phyloP scores from a whole-genome alignment of 805 yeast species.

The Kockiozyma suomiensis region DNA sequence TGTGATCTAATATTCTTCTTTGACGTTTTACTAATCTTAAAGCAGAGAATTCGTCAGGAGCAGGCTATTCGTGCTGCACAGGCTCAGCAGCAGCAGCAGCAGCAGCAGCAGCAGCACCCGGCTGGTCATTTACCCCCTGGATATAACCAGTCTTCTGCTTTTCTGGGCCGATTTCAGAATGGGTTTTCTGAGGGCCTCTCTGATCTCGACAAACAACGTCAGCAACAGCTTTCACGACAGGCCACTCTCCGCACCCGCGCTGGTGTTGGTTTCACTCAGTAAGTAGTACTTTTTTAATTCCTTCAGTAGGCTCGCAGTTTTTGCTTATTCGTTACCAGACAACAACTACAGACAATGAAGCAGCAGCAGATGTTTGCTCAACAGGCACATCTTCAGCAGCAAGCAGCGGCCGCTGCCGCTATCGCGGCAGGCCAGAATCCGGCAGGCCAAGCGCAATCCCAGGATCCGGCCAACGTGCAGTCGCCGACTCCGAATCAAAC shows the following conservation, averaged over 20 bases:
- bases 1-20: not conserved
- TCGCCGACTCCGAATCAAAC: slow-evolving; percentile 39
- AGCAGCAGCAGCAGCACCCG: slow-evolving; percentile 42
- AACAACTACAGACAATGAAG: slow-evolving; percentile 33
- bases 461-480: slow-evolving; percentile 14
- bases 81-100: slow-evolving; percentile 36
- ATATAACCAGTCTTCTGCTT: slow-evolving; percentile 15
- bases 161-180: slow-evolving; percentile 17
- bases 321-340: slow-evolving; percentile 1
- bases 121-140: slow-evolving; percentile 22
- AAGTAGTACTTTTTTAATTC: not conserved
- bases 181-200: slow-evolving; percentile 34
- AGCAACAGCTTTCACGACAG: slow-evolving; percentile 34
- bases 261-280: slow-evolving; percentile 29
- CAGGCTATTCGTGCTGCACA: slow-evolving; percentile 47
- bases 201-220: slow-evolving; percentile 39
- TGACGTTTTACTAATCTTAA: slow-evolving; percentile 22
- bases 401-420: slow-evolving; percentile 16
- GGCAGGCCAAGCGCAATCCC: slow-evolving; percentile 17
- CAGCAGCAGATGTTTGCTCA: slow-evolving; percentile 34
- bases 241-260: slow-evolving; percentile 39
- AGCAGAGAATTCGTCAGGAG: slow-evolving; percentile 52
- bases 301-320: not conserved
- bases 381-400: slow-evolving; percentile 26
- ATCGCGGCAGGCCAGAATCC: slow-evolving; percentile 19